Conservation (phyloP, 805 yeast genomes). For the Myxozyma mucilagina region DNA sequence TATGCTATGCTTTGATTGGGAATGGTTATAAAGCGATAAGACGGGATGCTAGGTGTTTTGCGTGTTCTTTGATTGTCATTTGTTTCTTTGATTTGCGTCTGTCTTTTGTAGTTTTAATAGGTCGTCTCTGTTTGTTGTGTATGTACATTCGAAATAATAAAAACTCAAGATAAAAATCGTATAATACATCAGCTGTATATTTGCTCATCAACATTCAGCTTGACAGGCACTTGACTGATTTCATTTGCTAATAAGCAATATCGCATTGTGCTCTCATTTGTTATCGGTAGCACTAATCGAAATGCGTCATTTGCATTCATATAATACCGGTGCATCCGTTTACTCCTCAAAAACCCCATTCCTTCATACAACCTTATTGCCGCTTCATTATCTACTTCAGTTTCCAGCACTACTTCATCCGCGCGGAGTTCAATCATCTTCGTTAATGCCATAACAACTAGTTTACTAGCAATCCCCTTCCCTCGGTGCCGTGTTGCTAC, state of each 20-base stretch:
- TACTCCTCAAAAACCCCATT: conserved; percentile 71
- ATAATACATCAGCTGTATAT: not conserved
- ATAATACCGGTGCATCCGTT: conserved; percentile 82
- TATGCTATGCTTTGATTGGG: not conserved
- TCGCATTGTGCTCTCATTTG: conserved; percentile 56
- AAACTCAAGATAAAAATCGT: not conserved
- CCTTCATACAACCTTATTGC: conserved; percentile 71
- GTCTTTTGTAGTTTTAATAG: not conserved
- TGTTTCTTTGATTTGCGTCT: not conserved
- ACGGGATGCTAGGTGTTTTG: not conserved
- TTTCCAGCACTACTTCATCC: conserved; percentile 83
- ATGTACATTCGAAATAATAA: not conserved
- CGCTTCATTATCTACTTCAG: conserved; percentile 77
- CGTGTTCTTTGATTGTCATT: not conserved
- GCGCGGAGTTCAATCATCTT: conserved; percentile 65
- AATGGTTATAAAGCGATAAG: not conserved
- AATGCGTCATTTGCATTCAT: conserved; percentile 92
- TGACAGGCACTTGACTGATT: too few species aligned
- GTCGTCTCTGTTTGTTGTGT: too few species aligned
- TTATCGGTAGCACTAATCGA: conserved; percentile 78
- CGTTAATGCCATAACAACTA: conserved; percentile 63
- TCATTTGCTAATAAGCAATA: conserved; percentile 38
- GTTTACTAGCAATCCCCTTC: conserved; percentile 73
- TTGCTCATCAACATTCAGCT: not conserved
- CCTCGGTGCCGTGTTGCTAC: conserved; percentile 73